A percentile compares a stretch with the other conserved stretches of the same genome.
Evolutionary conservation across 2,329 filamentous ascomycete species (phyloP).

Genomic region (Aspergillus vadensis): DNA sequence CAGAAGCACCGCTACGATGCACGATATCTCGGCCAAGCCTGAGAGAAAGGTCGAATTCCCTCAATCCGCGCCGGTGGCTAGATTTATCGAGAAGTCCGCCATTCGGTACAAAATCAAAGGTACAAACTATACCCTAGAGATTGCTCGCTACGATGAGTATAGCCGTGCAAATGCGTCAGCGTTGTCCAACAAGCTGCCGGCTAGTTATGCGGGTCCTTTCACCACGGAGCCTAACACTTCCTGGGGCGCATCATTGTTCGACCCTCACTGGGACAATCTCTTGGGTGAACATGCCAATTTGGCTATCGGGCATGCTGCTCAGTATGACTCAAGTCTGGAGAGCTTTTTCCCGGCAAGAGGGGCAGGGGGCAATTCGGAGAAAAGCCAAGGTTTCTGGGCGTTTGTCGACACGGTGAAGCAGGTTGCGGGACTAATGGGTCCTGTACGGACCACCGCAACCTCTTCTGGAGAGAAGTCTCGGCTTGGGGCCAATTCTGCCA

Average conservation of each 20-base stretch:
- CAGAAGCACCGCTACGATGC: constrained; percentile 17
- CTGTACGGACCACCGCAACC: constrained; percentile 14
- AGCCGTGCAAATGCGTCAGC: constrained; percentile 14
- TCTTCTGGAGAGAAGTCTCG: background rate
- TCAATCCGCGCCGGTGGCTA: constrained; percentile 26
- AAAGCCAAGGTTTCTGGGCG: constrained; percentile 36
- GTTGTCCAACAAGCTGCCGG: constrained; percentile 16
- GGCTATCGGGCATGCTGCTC: constrained; percentile 36
- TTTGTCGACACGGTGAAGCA: constrained; percentile 40
- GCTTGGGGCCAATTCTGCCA: background rate
- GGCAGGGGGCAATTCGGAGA: constrained; percentile 16
- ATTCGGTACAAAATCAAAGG: constrained; percentile 43
- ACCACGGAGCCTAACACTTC: constrained; percentile 29
- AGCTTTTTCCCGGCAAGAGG: constrained; percentile 40
- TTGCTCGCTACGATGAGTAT: constrained; percentile 47
- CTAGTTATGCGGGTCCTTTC: constrained; percentile 19
- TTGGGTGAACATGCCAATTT: constrained; percentile 41
- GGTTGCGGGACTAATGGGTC: constrained; percentile 36
- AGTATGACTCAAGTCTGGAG: constrained; percentile 33
- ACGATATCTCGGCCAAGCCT: constrained; percentile 28
- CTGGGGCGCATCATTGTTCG: constrained; percentile 43
- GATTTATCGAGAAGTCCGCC: constrained; percentile 43
- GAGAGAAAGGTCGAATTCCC: constrained; percentile 36
- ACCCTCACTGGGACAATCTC: constrained; percentile 45
- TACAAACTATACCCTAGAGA: constrained; percentile 46